Conservation (phyloP, 1,284 basidiomycete genomes). For the Lentinus polychrous region DNA sequence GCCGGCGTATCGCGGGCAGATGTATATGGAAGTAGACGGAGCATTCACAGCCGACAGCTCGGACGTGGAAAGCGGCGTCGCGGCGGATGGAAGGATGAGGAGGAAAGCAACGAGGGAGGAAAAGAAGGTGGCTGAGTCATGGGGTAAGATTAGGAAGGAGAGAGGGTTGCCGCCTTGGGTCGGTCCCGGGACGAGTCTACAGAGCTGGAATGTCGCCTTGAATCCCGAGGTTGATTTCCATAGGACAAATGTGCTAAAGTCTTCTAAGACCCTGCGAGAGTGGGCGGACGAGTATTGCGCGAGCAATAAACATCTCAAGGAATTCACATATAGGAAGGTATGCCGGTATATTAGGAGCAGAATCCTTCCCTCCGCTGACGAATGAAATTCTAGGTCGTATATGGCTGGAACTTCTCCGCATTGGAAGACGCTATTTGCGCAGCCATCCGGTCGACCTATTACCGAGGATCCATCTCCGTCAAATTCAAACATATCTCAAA, state of each 20-base stretch:
- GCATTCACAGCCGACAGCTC: slow-evolving; percentile 4
- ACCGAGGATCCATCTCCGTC: slow-evolving; percentile 45
- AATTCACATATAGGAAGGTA: slow-evolving; percentile 59
- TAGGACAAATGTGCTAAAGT: slow-evolving; percentile 26
- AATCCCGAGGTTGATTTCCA: slow-evolving; percentile 2
- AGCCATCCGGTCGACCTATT: slow-evolving; percentile 41
- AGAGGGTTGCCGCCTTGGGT: slow-evolving; percentile 28
- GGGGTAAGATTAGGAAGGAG: slow-evolving; percentile 14
- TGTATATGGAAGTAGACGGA: slow-evolving; percentile 22
- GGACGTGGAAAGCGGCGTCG: slow-evolving; percentile 8
- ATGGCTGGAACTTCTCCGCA: slow-evolving; percentile 63
- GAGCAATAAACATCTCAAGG: slow-evolving; percentile 54
- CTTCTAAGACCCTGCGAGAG: slow-evolving; percentile 48
- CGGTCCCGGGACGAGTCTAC: slow-evolving; percentile 10
- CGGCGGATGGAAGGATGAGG: slow-evolving; percentile 6
- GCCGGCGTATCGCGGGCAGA: slow-evolving; percentile 29
- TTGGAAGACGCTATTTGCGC: slow-evolving; percentile 46
- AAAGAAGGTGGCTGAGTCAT: slow-evolving; percentile 17
- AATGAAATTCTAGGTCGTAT: slow-evolving; percentile 37
- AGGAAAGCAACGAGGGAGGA: slow-evolving; percentile 19
- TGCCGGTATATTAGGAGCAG: not conserved
- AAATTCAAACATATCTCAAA: slow-evolving; percentile 36
- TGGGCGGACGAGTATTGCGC: slow-evolving; percentile 71
- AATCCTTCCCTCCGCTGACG: not conserved
- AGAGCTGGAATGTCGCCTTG: not conserved